These are phyloP conservation scores for Mortierella sp. DNA, from an alignment of 371 early-diverging fungal species.

Conservation along the genomic window DNA sequence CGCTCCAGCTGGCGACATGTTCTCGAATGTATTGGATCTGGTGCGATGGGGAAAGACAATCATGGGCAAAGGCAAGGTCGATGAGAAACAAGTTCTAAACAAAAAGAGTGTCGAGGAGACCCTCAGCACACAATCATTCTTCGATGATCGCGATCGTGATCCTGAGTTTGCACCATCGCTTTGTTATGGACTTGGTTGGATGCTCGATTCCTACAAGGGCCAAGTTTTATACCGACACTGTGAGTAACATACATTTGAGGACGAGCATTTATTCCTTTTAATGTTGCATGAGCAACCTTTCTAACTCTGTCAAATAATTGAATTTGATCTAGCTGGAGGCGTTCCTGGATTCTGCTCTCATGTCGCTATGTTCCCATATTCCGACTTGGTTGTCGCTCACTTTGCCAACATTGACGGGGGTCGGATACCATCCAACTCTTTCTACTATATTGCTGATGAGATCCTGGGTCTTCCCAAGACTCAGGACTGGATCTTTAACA, in stretches of 20 bases:
- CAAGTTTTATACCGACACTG: conserved; percentile 13
- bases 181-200: conserved; percentile 22
- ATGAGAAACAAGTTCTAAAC: conserved; percentile 22
- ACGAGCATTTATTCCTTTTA: neutral
- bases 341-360: conserved; percentile 4
- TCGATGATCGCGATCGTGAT: neutral
- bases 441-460: conserved; percentile 10
- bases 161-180: conserved; percentile 5
- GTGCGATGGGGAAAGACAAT: conserved; percentile 11
- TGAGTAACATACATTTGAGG: conserved; percentile 4
- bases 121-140: neutral
- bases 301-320: neutral
- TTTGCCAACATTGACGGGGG: conserved; percentile 2
- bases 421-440: neutral
- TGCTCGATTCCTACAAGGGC: conserved; percentile 16
- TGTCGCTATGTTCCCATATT: conserved; percentile 13
- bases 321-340: conserved; percentile 6
- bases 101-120: conserved; percentile 3
- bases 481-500: conserved; percentile 8
- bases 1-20: conserved; percentile 28
- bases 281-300: neutral
- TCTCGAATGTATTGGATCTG: conserved; percentile 21
- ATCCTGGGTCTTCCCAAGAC: conserved; percentile 25
- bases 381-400: conserved; percentile 10
- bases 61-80: conserved; percentile 9